Conservation (phyloP, 192 early-diverging fungal genomes). For the Funneliformis mosseae region DNA sequence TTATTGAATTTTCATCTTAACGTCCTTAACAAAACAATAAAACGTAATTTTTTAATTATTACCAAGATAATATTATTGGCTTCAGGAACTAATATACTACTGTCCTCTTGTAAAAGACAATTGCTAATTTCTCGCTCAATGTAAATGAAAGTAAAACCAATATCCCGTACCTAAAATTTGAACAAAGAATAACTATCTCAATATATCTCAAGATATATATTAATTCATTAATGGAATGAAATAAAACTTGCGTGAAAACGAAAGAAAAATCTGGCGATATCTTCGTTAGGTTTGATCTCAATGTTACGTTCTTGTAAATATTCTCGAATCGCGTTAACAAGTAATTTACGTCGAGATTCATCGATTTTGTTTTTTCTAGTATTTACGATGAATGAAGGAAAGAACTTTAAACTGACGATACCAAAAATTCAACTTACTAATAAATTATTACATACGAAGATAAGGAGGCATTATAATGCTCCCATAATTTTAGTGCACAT, state of each 20-base stretch:
- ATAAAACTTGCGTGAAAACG: slow-evolving; percentile 10
- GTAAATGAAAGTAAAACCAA: slow-evolving; percentile 11
- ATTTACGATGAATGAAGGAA: background rate
- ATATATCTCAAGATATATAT: no score
- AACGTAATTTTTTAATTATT: background rate
- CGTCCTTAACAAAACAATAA: background rate
- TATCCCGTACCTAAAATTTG: slow-evolving; percentile 13
- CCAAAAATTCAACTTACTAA: background rate
- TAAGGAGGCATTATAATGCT: background rate
- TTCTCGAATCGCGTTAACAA: background rate
- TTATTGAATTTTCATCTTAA: background rate
- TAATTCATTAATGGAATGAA: background rate
- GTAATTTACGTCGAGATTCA: slow-evolving; percentile 2
- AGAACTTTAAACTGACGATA: background rate
- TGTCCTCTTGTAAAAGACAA: background rate
- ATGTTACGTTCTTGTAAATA: slow-evolving; percentile 12
- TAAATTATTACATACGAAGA: background rate
- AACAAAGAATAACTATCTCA: background rate
- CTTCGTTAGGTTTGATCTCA: slow-evolving; percentile 5
- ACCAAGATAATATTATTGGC: background rate
- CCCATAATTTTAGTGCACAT: slow-evolving; percentile 11
- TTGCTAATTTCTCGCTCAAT: background rate
- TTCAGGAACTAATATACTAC: background rate
- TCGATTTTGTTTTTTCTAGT: background rate
- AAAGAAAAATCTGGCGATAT: slow-evolving; percentile 20